These are phyloP conservation scores for Ceratocystiopsis sp. DNA, from an alignment of 2,329 filamentous ascomycete genomes.

Conservation along the genomic window DNA sequence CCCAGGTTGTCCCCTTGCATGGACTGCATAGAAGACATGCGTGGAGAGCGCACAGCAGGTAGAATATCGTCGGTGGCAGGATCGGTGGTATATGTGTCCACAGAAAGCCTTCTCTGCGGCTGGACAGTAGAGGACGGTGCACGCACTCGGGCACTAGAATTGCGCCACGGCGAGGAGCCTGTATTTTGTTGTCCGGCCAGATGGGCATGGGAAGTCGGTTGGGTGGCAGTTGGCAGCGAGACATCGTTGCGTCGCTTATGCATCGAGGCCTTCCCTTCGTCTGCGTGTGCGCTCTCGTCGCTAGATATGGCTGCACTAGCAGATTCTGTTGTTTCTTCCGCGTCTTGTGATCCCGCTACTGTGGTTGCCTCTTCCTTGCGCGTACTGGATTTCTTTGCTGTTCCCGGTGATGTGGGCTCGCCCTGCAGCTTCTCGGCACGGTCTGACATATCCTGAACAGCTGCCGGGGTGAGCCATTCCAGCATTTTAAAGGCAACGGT, in stretches of 20 bases:
- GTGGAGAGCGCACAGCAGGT: conserved; percentile 16
- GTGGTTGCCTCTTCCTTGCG: no score
- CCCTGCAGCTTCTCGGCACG: conserved; percentile 18
- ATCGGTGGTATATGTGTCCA: conserved; percentile 17
- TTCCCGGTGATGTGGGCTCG: conserved; percentile 6
- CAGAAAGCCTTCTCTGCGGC: conserved; percentile 17
- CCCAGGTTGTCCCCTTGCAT: conserved; percentile 10
- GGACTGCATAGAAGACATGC: conserved; percentile 8
- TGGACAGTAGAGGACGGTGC: conserved; percentile 14
- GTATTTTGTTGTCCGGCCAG: neutral
- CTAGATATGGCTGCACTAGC: no score
- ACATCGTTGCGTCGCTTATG: no score
- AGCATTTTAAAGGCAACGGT: conserved; percentile 53
- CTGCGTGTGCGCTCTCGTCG: no score
- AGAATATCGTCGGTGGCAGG: conserved; percentile 13
- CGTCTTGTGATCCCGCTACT: no score
- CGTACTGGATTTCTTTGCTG: neutral
- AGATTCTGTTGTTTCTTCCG: no score
- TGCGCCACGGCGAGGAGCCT: conserved; percentile 11
- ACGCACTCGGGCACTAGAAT: conserved; percentile 18
- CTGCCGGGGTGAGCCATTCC: conserved; percentile 49
- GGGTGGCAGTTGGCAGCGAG: no score
- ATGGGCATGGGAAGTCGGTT: no score
- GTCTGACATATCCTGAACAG: conserved; percentile 30
- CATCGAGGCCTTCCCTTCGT: no score